Conservation (phyloP, 2,329 filamentous ascomycete genomes). For the Madurella fahalii region DNA sequence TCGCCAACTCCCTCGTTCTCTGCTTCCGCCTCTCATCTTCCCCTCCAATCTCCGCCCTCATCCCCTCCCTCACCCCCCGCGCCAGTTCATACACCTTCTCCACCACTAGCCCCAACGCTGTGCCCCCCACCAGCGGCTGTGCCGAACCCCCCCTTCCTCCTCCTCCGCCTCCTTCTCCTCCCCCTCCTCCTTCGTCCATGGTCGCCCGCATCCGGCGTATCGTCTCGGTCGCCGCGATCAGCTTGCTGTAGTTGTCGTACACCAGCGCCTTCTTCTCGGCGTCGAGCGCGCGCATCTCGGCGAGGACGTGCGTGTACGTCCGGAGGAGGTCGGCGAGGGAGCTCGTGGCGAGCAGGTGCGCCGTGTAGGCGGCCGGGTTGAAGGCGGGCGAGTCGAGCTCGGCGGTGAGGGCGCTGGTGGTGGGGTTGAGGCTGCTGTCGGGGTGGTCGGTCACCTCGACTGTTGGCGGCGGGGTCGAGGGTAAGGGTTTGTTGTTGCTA, state of each 20-base stretch:
- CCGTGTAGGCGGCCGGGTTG: constrained; percentile 65
- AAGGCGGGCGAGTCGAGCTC: constrained; percentile 75
- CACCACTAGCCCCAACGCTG: constrained; percentile 69
- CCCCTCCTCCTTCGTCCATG: constrained; percentile 74
- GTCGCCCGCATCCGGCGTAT: constrained; percentile 75
- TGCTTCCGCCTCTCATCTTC: constrained; percentile 26
- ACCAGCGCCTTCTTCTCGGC: constrained; percentile 96
- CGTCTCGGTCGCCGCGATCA: constrained; percentile 94
- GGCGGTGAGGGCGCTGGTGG: constrained; percentile 44
- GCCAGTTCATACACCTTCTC: constrained; percentile 66
- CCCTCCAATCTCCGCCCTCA: constrained; percentile 38
- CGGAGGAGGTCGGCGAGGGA: constrained; percentile 65
- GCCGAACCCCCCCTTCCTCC: constrained; percentile 56
- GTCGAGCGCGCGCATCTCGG: constrained; percentile 84
- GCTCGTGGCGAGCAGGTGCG: constrained; percentile 55
- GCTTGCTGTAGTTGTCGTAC: constrained; percentile 96
- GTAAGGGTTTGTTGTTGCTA: constrained; percentile 40
- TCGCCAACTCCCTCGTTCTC: constrained; percentile 53
- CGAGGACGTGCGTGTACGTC: constrained; percentile 66
- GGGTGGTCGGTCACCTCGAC: constrained; percentile 44
- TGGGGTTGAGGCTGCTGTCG: constrained; percentile 33
- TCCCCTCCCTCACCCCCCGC: constrained; percentile 48
- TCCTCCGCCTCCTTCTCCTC: constrained; percentile 67
- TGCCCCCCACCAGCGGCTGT: constrained; percentile 59
- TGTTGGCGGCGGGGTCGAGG: constrained; percentile 35